Base-by-base conservation (phyloP, 192 early-diverging fungal genomes). In the Backusella tuberculispora region DNA sequence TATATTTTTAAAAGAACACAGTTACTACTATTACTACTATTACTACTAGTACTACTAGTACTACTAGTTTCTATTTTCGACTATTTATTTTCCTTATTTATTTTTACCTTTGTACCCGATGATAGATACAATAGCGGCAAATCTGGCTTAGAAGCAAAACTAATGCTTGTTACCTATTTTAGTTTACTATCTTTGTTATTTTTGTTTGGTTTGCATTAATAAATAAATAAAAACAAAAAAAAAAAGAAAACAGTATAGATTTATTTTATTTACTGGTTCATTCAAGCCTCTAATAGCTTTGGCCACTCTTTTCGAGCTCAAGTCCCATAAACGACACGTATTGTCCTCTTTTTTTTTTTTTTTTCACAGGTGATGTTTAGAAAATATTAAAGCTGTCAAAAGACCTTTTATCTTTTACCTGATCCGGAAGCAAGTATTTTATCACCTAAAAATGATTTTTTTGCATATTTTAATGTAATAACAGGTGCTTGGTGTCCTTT, bases 241-340 rank as follows among this genome's bases (percentile, higher is more conserved):
- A 56, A 14, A 17, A 44, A 17, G 12, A 43, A 26, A 66, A 14
- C 10, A 66, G 12, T 19, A 37, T 38, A 50, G 21, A 5, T 12
- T 46, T 2, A 34, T 47, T 29, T 34, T 13, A 41, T 42, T 47
- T 68, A 78, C 76, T 7, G 76, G 71, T 44, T 66, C 45, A 29
- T 48, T 37, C 7, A 78, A 44, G 37, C 24, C 38, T 40, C 73
- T 38, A 24, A 78, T 78, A 15, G 64, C 79, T 10, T 80, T 80
- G 10, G 74, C 42, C 12, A 60, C 75, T 5, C 46, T 67, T 6
- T 60, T 26, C 1, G 53, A 43, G 4, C 72, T n/a, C 14, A 73
- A 38, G 50, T 80, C 79, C 79, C 79, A 80, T 50, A 80, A 68
- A 7, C 74, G 48, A 65, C 79, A 80, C 4, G 75, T 76, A 47